Conservation (phyloP, 306 rosid species). For the Cicer pinnatifidum region DNA sequence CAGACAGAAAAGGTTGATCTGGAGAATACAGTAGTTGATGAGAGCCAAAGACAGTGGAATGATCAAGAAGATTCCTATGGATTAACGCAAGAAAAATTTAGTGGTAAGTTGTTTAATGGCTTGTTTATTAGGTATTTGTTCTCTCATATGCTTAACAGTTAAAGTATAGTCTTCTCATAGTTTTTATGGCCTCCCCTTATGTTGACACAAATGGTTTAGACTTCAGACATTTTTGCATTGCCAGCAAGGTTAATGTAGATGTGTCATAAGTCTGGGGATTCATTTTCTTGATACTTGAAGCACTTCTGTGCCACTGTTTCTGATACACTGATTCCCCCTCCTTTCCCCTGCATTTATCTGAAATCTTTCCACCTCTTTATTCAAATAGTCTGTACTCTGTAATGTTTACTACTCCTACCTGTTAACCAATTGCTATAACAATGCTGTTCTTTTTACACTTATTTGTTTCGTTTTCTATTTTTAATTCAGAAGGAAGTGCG, state of each 20-base stretch:
- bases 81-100: conserved; percentile 70
- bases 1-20: conserved; percentile 99
- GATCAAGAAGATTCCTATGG: conserved; percentile 68
- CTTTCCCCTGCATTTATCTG: conserved; percentile 3
- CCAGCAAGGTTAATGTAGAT: conserved; percentile 20
- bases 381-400: conserved; percentile 14
- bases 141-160: neutral
- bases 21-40: conserved; percentile 98
- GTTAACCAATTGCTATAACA: conserved; percentile 22
- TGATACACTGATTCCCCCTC: conserved; percentile 6
- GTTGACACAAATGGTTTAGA: conserved; percentile 9
- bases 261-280: conserved; percentile 37
- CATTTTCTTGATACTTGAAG: conserved; percentile 31
- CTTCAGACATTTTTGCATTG: conserved; percentile 40
- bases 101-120: conserved; percentile 64
- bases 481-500: conserved; percentile 75
- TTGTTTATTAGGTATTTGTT: conserved; percentile 27
- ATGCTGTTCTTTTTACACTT: conserved; percentile 31
- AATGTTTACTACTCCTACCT: conserved; percentile 25
- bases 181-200: conserved; percentile 15
- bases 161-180: conserved; percentile 28
- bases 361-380: conserved; percentile 13
- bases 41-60: conserved; percentile 89
- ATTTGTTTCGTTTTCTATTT: conserved; percentile 10
- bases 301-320: conserved; percentile 28